These are phyloP conservation scores for Waltergamsia citrina DNA, from an alignment of 2,329 filamentous ascomycete genomes.

Conservation along the genomic window DNA sequence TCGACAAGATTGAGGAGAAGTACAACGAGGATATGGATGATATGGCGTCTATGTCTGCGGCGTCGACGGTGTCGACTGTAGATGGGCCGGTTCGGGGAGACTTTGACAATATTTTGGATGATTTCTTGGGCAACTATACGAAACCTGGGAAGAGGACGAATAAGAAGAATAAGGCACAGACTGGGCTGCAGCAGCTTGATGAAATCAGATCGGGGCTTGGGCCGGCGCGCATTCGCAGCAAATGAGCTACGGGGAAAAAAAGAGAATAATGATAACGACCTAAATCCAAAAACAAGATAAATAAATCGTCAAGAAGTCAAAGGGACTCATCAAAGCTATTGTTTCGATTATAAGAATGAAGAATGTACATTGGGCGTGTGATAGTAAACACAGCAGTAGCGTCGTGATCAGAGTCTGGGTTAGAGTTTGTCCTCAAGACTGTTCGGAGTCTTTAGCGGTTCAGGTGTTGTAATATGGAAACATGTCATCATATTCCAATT, in stretches of 20 bases:
- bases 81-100: constrained; percentile 62
- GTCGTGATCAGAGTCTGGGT: no score
- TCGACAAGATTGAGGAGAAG: constrained; percentile 81
- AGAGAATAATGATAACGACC: not conserved
- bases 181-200: constrained; percentile 80
- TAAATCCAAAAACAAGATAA: no score
- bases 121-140: constrained; percentile 71
- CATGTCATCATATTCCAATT: no score
- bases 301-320: no score
- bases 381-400: no score
- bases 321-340: no score
- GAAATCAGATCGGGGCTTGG: constrained; percentile 78
- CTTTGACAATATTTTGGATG: constrained; percentile 86
- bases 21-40: constrained; percentile 46
- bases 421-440: no score
- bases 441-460: no score
- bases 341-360: no score
- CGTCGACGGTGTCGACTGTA: constrained; percentile 57
- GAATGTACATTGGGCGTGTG: no score
- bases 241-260: constrained; percentile 1
- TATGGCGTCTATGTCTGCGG: constrained; percentile 47
- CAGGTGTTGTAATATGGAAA: no score
- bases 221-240: constrained; percentile 52
- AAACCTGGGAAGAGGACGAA: constrained; percentile 64
- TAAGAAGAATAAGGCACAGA: constrained; percentile 73